Percentiles rank a stretch among this genome's conserved stretches.
Evolutionary conservation across 139 green algal genomes (phyloP).

Genomic region (Tetradesmus lagerheimii): DNA sequence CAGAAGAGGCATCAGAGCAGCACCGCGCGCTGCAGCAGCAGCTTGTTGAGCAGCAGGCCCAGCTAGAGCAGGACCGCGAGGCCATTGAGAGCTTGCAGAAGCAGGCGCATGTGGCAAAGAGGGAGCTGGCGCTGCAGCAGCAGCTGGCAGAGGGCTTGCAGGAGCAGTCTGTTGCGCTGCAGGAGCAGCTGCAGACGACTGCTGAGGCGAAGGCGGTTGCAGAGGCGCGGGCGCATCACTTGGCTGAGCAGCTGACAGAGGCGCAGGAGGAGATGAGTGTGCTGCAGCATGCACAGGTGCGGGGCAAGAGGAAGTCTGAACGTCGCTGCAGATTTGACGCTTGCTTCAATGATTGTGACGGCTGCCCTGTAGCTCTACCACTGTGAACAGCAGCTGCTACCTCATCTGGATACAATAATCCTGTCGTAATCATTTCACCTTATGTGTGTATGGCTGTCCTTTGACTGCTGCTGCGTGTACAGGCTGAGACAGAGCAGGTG

Average conservation of each 20-base stretch:
- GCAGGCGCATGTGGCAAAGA: not conserved
- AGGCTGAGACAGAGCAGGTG: conserved; percentile 27
- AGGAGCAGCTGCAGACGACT: conserved; percentile 18
- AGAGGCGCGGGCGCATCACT: not conserved
- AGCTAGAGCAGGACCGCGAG: conserved; percentile 20
- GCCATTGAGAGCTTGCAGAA: conserved; percentile 24
- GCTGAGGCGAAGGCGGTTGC: conserved; percentile 19
- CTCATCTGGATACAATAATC: too few relatives aligned
- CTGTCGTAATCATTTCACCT: too few relatives aligned
- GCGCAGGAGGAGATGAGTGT: conserved; percentile 1
- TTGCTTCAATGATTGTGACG: too few relatives aligned
- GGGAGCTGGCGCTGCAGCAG: conserved; percentile 19
- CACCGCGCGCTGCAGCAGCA: conserved; percentile 11
- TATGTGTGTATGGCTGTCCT: too few relatives aligned
- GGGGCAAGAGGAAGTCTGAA: too few relatives aligned
- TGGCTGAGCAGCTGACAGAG: conserved; percentile 22
- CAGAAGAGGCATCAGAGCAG: not conserved
- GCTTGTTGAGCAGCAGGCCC: conserved; percentile 2
- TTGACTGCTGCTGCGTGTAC: not conserved
- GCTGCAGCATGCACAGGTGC: conserved; percentile 16
- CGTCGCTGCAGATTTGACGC: too few relatives aligned
- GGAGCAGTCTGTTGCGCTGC: not conserved
- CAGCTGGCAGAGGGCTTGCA: conserved; percentile 12
- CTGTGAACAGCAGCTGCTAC: too few relatives aligned
- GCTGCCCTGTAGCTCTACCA: too few relatives aligned